phyloP scores from a whole-genome alignment of 2,329 filamentous ascomycete genomes.

The Fusarium liriodendri region DNA sequence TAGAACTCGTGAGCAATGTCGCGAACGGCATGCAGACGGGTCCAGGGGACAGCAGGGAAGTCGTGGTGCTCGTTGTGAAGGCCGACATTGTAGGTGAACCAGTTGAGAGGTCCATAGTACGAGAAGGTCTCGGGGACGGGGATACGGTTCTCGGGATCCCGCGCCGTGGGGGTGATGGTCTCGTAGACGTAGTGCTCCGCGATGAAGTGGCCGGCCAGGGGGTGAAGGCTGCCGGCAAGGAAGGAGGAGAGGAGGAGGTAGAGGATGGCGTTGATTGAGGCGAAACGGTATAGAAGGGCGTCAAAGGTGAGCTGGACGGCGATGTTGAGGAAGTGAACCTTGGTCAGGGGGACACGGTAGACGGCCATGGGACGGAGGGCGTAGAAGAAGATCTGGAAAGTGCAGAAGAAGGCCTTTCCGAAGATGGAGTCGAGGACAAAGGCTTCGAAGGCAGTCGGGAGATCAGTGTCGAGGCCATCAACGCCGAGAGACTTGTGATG shows the following conservation, averaged over 20 bases:
- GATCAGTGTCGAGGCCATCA: constrained; percentile 93
- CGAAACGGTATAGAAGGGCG: constrained; percentile 69
- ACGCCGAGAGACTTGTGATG: constrained; percentile 99
- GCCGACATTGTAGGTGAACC: constrained; percentile 96
- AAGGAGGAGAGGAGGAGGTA: constrained; percentile 94
- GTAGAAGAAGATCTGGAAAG: constrained; percentile 99
- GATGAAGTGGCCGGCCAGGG: constrained; percentile 97
- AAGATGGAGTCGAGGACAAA: constrained; percentile 93
- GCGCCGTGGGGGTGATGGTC: constrained; percentile 66
- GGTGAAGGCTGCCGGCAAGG: constrained; percentile 92
- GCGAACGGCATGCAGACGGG: constrained; percentile 80
- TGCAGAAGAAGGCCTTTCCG: constrained; percentile 98
- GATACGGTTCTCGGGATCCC: constrained; percentile 68
- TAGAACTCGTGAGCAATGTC: constrained; percentile 92
- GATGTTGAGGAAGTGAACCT: constrained; percentile 86
- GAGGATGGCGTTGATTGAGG: constrained; percentile 73
- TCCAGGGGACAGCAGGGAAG: constrained; percentile 98
- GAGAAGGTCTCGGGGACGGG: constrained; percentile 93
- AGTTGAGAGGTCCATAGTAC: constrained; percentile 94
- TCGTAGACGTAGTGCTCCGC: constrained; percentile 94
- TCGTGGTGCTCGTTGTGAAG: constrained; percentile 99
- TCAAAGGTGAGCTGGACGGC: constrained; percentile 83
- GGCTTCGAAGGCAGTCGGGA: constrained; percentile 91
- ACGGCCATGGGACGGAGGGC: constrained; percentile 95
- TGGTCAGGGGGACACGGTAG: constrained; percentile 88